A percentile compares a stretch with the other conserved stretches of the same genome.
Evolutionary conservation across 345 rosid genomes (phyloP).

Genomic region (Punica granatum): DNA sequence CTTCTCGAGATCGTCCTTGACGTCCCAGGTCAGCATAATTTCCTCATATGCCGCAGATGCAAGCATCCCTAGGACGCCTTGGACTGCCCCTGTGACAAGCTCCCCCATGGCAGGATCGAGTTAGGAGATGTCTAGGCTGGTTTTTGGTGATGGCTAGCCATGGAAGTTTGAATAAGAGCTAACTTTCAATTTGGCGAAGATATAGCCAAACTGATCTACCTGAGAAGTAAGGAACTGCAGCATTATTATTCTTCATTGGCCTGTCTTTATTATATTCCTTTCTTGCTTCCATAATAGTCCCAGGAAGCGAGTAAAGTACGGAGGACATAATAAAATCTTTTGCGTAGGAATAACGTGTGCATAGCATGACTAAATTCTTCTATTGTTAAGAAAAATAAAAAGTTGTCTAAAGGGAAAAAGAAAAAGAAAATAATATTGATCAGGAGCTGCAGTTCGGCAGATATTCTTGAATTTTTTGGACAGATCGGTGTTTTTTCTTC

Average conservation of each 20-base stretch:
- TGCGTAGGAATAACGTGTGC: background rate
- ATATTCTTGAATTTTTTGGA: too few relatives aligned
- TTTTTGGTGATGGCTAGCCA: background rate
- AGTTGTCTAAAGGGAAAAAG: background rate
- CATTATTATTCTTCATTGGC: background rate
- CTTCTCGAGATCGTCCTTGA: constrained; percentile 9
- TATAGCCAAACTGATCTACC: background rate
- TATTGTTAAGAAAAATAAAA: too few relatives aligned
- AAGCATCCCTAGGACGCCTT: constrained; percentile 2
- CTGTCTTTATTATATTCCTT: background rate
- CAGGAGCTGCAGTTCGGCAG: too few relatives aligned
- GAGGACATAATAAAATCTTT: background rate
- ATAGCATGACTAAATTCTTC: background rate
- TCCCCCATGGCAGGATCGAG: constrained; percentile 4
- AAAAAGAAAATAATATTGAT: too few relatives aligned
- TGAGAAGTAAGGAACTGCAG: background rate
- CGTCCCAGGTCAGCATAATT: constrained; percentile 6
- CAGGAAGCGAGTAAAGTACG: background rate
- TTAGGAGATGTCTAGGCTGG: background rate
- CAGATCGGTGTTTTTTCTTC: too few relatives aligned
- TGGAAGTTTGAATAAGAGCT: background rate
- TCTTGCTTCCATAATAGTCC: background rate
- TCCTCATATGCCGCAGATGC: background rate
- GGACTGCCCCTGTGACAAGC: background rate
- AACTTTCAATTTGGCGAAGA: background rate